Base-by-base conservation (phyloP, 2,329 filamentous ascomycete species). In the Fusarium veterinarium region DNA sequence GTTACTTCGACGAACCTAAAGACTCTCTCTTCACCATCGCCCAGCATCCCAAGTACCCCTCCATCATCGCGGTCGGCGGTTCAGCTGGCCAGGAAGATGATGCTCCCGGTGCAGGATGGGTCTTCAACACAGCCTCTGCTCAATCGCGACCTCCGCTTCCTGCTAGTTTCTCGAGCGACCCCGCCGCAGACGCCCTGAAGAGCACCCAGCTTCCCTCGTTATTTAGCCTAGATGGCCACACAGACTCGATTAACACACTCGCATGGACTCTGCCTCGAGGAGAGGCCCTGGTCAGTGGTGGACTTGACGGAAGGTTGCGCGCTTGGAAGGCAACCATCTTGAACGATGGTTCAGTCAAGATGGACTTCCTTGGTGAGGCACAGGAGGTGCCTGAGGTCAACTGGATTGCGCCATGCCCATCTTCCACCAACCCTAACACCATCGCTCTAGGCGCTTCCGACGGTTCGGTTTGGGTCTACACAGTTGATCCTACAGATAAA, bases 21-120 rank as follows among this genome's bases (percentile, higher is more conserved):
- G 95, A 98, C 87, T 95, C 92, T 68, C 93, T 99, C 79, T 99
- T 98, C 86, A 91, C 93, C 83, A 96, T 99, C 80, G 94, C 95
- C 23, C 94, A 97, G 81, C 96, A 99, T 81, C 96, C 96, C 8
- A 85, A 91, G 11, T 88, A 93, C 79, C 90, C 92, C 10, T 87
- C 91, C 25, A 91, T 98, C 67, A 87, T 98, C 67, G 92, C 95
- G 7, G 97, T 96, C 0, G 96, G 96, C 68, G 96, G 95, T 72
- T 89, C 88, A 61, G 90, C 91, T 63, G 89, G 88, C 49, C 84
- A 87, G 19, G 83, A 81, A 41, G 89, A 90, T 74, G 87, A 90
- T 60, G 87, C 87, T 2, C 89, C 88, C 1, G 96, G 97, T 67
- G 91, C 92, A 25, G 95, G 93, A 60, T 98, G 95, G 84, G 88